phyloP scores from a whole-genome alignment of 805 yeast genomes.

The Candida sakaeoensis region DNA sequence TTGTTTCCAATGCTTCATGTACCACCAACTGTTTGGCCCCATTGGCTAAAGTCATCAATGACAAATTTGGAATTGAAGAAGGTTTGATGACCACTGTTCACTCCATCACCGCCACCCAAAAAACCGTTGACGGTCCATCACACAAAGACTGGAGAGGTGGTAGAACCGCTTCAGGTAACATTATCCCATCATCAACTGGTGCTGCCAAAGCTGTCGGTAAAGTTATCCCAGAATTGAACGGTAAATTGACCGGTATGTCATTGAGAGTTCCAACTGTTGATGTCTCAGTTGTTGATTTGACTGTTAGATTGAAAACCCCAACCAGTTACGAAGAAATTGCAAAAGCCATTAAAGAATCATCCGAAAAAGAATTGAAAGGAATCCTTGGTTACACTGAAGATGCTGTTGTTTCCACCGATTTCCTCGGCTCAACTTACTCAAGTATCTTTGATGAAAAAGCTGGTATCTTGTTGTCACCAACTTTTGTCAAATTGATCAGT shows the following conservation, averaged over 20 bases:
- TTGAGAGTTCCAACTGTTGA: conserved; percentile 92
- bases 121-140: conserved; percentile 95
- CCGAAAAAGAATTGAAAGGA: conserved; percentile 78
- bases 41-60: conserved; percentile 85
- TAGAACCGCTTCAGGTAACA: conserved; percentile 93
- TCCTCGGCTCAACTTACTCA: conserved; percentile 78
- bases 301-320: conserved; percentile 73
- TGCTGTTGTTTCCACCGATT: conserved; percentile 87
- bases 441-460: conserved; percentile 90
- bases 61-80: conserved; percentile 80
- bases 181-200: conserved; percentile 94
- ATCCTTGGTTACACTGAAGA: conserved; percentile 88
- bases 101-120: conserved; percentile 94
- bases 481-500: conserved; percentile 85
- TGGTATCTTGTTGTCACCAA: conserved; percentile 82
- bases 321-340: conserved; percentile 83
- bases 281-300: conserved; percentile 90
- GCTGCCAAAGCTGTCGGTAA: conserved; percentile 98
- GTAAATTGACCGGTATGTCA: conserved; percentile 92
- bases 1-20: conserved; percentile 91
- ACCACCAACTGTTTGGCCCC: conserved; percentile 96
- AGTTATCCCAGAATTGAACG: conserved; percentile 86
- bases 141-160: conserved; percentile 99
- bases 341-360: conserved; percentile 68
- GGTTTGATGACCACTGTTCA: conserved; percentile 96